These are phyloP conservation scores for Fusarium albosuccineum DNA, from an alignment of 2,329 filamentous ascomycete genomes.

Conservation along the genomic window DNA sequence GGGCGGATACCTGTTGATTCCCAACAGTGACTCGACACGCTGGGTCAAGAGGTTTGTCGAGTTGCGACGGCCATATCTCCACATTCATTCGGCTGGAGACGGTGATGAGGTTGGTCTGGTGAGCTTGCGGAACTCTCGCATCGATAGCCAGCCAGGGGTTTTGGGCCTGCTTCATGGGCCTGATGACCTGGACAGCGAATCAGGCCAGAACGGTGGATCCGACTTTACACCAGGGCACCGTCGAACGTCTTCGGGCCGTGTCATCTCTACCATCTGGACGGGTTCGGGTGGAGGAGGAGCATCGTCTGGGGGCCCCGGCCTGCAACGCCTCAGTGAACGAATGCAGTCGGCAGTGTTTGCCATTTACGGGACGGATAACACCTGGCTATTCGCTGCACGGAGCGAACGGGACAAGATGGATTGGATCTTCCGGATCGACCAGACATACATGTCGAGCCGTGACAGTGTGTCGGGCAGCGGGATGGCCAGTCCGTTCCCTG, in stretches of 20 bases:
- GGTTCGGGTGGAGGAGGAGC: slow-evolving; percentile 55
- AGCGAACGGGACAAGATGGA: slow-evolving; percentile 94
- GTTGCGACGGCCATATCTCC: slow-evolving; percentile 89
- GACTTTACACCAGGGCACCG: slow-evolving; percentile 62
- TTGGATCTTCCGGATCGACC: slow-evolving; percentile 96
- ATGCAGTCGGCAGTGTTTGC: slow-evolving; percentile 86
- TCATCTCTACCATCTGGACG: slow-evolving; percentile 69
- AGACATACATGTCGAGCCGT: slow-evolving; percentile 72
- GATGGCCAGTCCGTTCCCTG: slow-evolving; percentile 51
- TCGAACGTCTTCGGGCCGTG: slow-evolving; percentile 63
- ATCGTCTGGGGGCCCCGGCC: slow-evolving; percentile 51
- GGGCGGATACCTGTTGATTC: slow-evolving; percentile 87
- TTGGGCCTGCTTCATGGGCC: slow-evolving; percentile 76
- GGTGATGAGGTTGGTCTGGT: slow-evolving; percentile 93
- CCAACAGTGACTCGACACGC: slow-evolving; percentile 81
- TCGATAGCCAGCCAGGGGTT: slow-evolving; percentile 92
- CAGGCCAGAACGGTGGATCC: slow-evolving; percentile 48
- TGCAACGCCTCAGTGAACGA: slow-evolving; percentile 68
- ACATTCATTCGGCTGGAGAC: slow-evolving; percentile 86
- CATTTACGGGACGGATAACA: slow-evolving; percentile 93
- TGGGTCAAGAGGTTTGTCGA: slow-evolving; percentile 97
- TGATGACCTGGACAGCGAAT: slow-evolving; percentile 54
- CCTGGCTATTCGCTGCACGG: slow-evolving; percentile 91
- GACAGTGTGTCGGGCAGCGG: slow-evolving; percentile 57
- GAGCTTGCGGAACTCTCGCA: slow-evolving; percentile 87